A percentile compares a stretch with the other conserved stretches of the same genome.
Evolutionary conservation across 257 asterid species (phyloP).

Genomic region (Nemophila menziesii): DNA sequence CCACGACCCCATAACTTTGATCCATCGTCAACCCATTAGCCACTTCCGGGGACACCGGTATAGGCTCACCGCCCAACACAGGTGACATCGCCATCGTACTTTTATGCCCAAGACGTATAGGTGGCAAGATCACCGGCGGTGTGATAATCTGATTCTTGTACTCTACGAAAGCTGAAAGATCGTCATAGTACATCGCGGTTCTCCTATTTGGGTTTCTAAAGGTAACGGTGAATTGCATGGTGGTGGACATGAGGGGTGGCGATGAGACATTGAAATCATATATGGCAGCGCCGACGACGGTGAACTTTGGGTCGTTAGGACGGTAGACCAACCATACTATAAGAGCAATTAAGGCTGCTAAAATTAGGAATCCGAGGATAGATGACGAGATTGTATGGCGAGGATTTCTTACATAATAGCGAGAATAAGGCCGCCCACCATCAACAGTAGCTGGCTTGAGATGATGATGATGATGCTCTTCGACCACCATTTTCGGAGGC

Average conservation of each 20-base stretch:
- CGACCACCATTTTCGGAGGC: conserved; percentile 11
- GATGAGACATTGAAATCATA: conserved; percentile 34
- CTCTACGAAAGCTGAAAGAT: conserved; percentile 36
- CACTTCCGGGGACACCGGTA: conserved; percentile 42
- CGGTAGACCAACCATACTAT: conserved; percentile 43
- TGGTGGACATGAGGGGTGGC: conserved; percentile 31
- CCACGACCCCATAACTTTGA: conserved; percentile 46
- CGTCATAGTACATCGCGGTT: conserved; percentile 35
- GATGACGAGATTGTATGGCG: conserved; percentile 16
- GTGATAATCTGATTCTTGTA: conserved; percentile 47
- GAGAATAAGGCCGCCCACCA: background rate
- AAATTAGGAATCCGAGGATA: conserved; percentile 19
- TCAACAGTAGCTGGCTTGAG: no score
- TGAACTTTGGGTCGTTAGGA: conserved; percentile 46
- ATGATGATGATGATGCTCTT: no score
- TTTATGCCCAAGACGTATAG: conserved; percentile 33
- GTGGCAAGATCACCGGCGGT: conserved; percentile 35
- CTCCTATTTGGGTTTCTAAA: conserved; percentile 50
- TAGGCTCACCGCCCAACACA: conserved; percentile 33
- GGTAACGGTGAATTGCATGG: conserved; percentile 50
- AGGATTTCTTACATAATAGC: conserved; percentile 3
- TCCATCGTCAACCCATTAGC: conserved; percentile 31
- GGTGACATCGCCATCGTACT: conserved; percentile 60
- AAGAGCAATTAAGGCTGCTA: conserved; percentile 36
- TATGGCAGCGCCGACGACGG: conserved; percentile 40